phyloP scores from a whole-genome alignment of 768 basidiomycete genomes.

The Leccinum subgranulosum region DNA sequence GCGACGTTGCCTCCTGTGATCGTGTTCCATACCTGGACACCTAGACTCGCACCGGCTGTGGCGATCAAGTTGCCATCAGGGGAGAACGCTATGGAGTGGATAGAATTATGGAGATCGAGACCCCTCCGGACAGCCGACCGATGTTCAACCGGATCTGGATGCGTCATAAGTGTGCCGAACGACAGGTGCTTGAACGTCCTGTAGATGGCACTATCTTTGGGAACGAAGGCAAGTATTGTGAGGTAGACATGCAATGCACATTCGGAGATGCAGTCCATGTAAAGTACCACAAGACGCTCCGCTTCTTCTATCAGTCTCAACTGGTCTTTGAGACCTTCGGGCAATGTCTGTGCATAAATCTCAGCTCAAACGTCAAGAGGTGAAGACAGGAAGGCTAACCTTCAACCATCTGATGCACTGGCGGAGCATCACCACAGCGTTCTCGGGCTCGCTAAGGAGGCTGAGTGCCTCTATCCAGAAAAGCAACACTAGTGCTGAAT shows the following conservation, averaged over 20 bases:
- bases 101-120: neutral
- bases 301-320: conserved; percentile 8
- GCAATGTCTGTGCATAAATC: conserved; percentile 2
- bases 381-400: neutral
- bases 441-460: conserved; percentile 12
- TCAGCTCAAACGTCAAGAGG: neutral
- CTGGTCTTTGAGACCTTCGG: neutral
- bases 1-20: conserved; percentile 21
- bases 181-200: conserved; percentile 10
- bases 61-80: conserved; percentile 12
- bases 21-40: conserved; percentile 22
- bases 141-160: neutral
- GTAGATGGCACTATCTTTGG: neutral
- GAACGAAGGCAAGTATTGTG: conserved; percentile 6
- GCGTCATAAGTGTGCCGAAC: neutral
- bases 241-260: conserved; percentile 20
- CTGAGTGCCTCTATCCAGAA: conserved; percentile 16
- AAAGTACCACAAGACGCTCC: conserved; percentile 6
- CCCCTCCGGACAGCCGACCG: neutral
- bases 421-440: conserved; percentile 13
- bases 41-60: conserved; percentile 10
- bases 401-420: conserved; percentile 11
- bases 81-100: conserved; percentile 17
- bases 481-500: conserved; percentile 12
- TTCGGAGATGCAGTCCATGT: conserved; percentile 18